Conservation (phyloP, 305 asterid species). For the Fraxinus floribunda region DNA sequence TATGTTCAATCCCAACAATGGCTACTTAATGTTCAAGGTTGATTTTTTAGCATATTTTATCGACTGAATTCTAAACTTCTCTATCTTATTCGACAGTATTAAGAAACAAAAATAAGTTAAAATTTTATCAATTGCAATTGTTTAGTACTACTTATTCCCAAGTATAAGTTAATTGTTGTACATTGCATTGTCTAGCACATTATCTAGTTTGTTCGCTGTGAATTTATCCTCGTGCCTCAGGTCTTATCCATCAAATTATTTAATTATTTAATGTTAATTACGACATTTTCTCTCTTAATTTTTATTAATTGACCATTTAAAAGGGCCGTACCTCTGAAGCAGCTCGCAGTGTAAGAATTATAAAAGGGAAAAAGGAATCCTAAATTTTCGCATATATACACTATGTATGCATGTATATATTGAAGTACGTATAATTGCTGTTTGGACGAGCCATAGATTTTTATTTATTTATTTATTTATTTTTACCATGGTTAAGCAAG, state of each 20-base stretch:
- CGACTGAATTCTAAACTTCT: no score
- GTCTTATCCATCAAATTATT: not conserved
- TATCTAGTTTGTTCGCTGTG: not conserved
- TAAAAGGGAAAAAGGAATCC: no score
- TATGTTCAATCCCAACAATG: not conserved
- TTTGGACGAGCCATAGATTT: not conserved
- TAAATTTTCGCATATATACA: no score
- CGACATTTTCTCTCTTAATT: no score
- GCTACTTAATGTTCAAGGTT: not conserved
- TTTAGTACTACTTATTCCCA: no score
- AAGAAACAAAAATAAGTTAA: not conserved
- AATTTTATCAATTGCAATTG: not conserved
- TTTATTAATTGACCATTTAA: no score
- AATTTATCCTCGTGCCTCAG: not conserved
- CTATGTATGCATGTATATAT: no score
- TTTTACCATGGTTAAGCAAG: constrained; percentile 24
- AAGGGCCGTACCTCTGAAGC: no score
- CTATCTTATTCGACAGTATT: not conserved
- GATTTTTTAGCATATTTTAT: not conserved
- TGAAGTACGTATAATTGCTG: no score
- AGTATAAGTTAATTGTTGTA: no score
- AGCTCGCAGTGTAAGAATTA: no score
- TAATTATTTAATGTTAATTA: no score
- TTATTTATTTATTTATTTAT: not conserved
- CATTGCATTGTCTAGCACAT: not conserved